phyloP scores from a whole-genome alignment of 169 alveolate species.

The Theileria sp. region DNA sequence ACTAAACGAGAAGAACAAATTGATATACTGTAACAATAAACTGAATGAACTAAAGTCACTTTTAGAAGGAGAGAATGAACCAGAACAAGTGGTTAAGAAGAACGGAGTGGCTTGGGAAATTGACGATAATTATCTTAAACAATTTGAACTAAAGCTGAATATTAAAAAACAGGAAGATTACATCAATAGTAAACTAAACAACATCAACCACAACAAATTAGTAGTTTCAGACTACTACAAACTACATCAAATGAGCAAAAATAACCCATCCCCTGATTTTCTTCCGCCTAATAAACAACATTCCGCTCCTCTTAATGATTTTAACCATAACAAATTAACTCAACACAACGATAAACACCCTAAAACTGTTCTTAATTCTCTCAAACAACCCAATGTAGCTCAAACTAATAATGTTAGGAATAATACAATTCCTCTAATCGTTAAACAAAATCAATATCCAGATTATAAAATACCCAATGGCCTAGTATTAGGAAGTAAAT shows the following conservation, averaged over 20 bases:
- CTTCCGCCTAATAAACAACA: background rate
- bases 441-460: background rate
- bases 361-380: background rate
- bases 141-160: conserved; percentile 35
- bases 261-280: background rate
- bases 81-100: conserved; percentile 44
- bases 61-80: conserved; percentile 21
- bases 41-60: conserved; percentile 16
- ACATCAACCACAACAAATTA: conserved; percentile 13
- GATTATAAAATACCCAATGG: background rate
- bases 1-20: conserved; percentile 8
- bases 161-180: conserved; percentile 5
- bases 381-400: background rate
- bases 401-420: background rate
- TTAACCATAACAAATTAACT: no score
- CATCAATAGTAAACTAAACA: conserved; percentile 30
- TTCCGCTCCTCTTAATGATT: background rate
- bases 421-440: background rate
- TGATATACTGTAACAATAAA: conserved; percentile 20
- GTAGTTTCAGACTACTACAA: background rate
- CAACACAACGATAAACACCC: background rate
- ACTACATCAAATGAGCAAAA: background rate
- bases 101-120: conserved; percentile 59
- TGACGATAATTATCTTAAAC: conserved; percentile 48
- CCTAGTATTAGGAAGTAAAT: background rate